Percentiles rank a stretch among this genome's conserved stretches.
These are phyloP conservation scores for Podila minutissima DNA, from an alignment of 192 early-diverging fungal genomes.

Conservation along the genomic window DNA sequence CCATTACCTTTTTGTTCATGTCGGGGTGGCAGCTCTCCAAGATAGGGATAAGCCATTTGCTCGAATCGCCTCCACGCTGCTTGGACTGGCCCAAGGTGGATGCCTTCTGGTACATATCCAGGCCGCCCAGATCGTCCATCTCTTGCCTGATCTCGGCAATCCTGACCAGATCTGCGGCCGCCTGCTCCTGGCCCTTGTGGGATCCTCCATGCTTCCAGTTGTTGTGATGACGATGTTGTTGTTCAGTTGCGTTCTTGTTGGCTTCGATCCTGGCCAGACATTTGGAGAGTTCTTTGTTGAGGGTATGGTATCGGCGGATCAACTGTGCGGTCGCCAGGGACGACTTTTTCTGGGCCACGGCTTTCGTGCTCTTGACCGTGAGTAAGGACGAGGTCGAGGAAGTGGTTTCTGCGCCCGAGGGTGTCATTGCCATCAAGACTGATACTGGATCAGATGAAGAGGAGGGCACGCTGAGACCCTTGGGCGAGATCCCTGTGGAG, in stretches of 20 bases:
- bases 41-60: slow-evolving; percentile 80
- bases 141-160: slow-evolving; percentile 52
- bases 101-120: slow-evolving; percentile 91
- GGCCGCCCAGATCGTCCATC: slow-evolving; percentile 82
- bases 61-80: slow-evolving; percentile 81
- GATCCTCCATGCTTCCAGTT: not conserved
- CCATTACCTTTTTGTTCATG: slow-evolving; percentile 30
- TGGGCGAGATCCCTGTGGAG: not conserved
- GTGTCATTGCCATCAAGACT: slow-evolving; percentile 28
- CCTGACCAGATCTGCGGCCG: slow-evolving; percentile 17
- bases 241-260: slow-evolving; percentile 3
- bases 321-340: slow-evolving; percentile 70
- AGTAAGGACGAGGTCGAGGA: slow-evolving; percentile 33
- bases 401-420: slow-evolving; percentile 30
- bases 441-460: slow-evolving; percentile 15
- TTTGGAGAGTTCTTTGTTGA: slow-evolving; percentile 80
- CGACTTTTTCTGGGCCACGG: slow-evolving; percentile 59
- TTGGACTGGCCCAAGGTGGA: slow-evolving; percentile 85
- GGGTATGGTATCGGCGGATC: slow-evolving; percentile 82
- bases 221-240: not conserved
- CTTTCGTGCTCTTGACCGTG: slow-evolving; percentile 32
- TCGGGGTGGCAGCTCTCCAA: slow-evolving; percentile 49
- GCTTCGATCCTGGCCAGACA: slow-evolving; percentile 36
- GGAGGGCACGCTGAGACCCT: not conserved
- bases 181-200: not conserved